phyloP scores from a whole-genome alignment of 169 alveolate species.

The Cryptosporidium bovis region DNA sequence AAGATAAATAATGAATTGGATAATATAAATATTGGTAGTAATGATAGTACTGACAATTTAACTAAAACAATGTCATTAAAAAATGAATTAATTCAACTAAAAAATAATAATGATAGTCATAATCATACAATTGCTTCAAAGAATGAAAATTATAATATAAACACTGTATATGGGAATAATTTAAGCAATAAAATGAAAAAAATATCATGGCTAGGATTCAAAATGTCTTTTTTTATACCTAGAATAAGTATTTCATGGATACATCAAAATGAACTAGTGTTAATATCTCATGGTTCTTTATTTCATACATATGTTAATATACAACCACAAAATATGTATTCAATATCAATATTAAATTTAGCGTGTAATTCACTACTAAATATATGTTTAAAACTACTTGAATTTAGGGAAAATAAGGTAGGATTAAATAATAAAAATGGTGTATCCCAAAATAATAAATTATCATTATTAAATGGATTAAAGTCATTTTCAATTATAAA shows the following conservation, averaged over 20 bases:
- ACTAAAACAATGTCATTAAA: no score
- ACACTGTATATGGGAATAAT: neutral
- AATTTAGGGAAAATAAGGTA: constrained; percentile 5
- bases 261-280: constrained; percentile 79
- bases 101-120: neutral
- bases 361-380: constrained; percentile 45
- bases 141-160: neutral
- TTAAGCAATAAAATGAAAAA: constrained; percentile 15
- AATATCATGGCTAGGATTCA: constrained; percentile 78
- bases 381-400: constrained; percentile 27
- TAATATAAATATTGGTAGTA: neutral
- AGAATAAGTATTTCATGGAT: constrained; percentile 80
- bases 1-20: neutral
- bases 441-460: no score
- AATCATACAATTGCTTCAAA: neutral
- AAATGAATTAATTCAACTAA: neutral
- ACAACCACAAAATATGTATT: constrained; percentile 36
- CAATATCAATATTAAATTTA: constrained; percentile 34
- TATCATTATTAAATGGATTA: no score
- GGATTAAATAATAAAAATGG: neutral
- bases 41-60: neutral
- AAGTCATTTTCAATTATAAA: no score
- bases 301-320: constrained; percentile 35
- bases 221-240: constrained; percentile 77
- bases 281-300: constrained; percentile 56